Percentiles rank a stretch among this genome's conserved stretches.
Evolutionary conservation across 31 red algal genomes (phyloP).

Genomic region (Odonthalia washingtoniensis): DNA sequence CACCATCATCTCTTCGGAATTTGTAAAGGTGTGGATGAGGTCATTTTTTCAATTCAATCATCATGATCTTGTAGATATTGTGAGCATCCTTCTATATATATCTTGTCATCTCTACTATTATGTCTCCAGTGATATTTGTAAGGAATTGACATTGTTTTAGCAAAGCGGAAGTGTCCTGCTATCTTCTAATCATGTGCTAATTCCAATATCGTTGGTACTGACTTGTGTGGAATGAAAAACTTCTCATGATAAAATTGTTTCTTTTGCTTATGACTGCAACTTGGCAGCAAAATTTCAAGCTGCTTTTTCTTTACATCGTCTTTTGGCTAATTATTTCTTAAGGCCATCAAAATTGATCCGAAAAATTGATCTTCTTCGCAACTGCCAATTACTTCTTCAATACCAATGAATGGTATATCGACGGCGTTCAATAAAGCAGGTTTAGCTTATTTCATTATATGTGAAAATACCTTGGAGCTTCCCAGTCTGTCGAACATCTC

Average conservation of each 20-base stretch:
- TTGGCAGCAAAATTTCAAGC: background rate
- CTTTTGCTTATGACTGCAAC: background rate
- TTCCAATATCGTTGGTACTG: background rate
- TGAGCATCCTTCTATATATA: background rate
- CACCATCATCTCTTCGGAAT: background rate
- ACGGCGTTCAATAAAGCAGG: no score
- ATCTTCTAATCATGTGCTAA: background rate
- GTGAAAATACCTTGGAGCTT: no score
- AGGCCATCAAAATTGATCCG: background rate
- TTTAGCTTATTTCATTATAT: no score
- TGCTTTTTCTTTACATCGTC: background rate
- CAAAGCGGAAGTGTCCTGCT: no score
- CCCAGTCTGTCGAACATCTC: no score
- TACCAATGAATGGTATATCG: background rate
- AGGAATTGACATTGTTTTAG: background rate
- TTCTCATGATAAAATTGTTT: background rate
- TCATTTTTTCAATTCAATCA: background rate
- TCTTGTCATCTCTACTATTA: background rate
- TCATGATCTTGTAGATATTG: background rate
- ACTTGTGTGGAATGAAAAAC: background rate
- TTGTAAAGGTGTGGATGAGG: background rate
- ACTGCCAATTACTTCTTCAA: background rate
- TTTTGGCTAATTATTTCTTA: background rate
- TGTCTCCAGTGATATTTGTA: background rate
- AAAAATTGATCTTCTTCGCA: slow-evolving; percentile 25